Conservation (phyloP, 2,329 filamentous ascomycete genomes). For the Colletotrichum lupini region DNA sequence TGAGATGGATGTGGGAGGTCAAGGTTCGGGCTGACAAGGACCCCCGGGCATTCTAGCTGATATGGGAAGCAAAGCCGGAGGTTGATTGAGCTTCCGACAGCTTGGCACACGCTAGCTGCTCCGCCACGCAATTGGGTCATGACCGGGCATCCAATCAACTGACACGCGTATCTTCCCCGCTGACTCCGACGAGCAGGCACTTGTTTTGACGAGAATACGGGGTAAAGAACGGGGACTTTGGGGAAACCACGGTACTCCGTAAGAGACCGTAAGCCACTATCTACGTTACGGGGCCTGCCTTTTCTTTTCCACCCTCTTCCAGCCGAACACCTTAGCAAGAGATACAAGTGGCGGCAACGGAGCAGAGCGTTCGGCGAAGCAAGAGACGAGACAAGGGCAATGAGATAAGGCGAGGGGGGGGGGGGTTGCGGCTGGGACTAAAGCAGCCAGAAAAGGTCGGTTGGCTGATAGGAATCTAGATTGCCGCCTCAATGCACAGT, state of each 20-base stretch:
- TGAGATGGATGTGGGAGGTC: neutral
- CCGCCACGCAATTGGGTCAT: conserved; percentile 17
- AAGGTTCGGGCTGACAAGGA: conserved; percentile 9
- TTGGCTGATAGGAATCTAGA: neutral
- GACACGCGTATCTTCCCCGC: conserved; percentile 1
- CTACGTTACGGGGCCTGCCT: neutral
- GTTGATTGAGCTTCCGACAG: conserved; percentile 21
- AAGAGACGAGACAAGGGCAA: neutral
- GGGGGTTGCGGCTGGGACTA: neutral
- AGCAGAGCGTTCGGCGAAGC: neutral
- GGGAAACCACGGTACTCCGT: neutral
- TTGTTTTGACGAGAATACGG: neutral
- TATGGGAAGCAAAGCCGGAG: conserved; percentile 24
- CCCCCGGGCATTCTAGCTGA: conserved; percentile 3
- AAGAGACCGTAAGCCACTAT: too few species aligned
- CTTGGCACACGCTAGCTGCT: conserved; percentile 28
- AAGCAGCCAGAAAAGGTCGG: neutral
- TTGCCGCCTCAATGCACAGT: neutral
- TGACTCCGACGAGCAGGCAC: neutral
- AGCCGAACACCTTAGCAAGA: too few species aligned
- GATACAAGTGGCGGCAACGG: too few species aligned
- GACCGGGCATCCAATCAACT: neutral
- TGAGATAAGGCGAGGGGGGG: neutral
- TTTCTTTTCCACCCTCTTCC: neutral
- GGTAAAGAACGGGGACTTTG: neutral